A percentile compares a stretch with the other conserved stretches of the same genome.
These are phyloP conservation scores for Clarkia xantiana DNA, from an alignment of 345 rosid genomes.

Conservation along the genomic window DNA sequence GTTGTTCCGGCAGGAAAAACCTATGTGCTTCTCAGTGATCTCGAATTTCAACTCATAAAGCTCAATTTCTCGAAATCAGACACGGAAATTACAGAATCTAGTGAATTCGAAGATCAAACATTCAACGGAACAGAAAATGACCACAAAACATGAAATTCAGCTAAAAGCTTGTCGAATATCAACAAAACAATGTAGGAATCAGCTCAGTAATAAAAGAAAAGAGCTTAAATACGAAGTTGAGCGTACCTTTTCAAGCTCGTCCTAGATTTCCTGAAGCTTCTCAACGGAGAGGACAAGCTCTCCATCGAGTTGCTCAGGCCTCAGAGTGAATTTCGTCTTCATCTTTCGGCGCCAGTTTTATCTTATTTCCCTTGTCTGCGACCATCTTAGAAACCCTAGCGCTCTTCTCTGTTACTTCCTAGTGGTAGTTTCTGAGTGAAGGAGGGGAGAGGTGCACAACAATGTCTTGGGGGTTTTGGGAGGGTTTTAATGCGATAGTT, in stretches of 20 bases:
- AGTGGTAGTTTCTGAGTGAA: neutral
- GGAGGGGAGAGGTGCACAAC: slow-evolving; percentile 4
- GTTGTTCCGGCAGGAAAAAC: too few species aligned
- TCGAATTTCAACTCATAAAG: too few species aligned
- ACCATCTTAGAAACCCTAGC: slow-evolving; percentile 33
- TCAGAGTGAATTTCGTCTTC: slow-evolving; percentile 48
- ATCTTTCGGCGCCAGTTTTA: slow-evolving; percentile 37
- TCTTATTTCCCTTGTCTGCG: slow-evolving; percentile 73
- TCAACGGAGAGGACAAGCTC: slow-evolving; percentile 83
- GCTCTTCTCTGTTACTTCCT: slow-evolving; percentile 1
- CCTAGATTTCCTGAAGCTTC: slow-evolving; percentile 90
- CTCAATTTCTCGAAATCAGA: too few species aligned
- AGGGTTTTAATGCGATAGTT: slow-evolving; percentile 14
- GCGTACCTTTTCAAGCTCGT: slow-evolving; percentile 75
- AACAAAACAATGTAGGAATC: too few species aligned
- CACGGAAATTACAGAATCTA: too few species aligned
- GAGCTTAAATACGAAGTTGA: neutral
- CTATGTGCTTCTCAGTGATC: too few species aligned
- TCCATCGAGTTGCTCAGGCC: slow-evolving; percentile 49
- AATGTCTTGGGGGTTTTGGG: slow-evolving; percentile 54
- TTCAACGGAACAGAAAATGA: too few species aligned
- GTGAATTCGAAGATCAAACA: too few species aligned
- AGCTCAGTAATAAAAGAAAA: neutral
- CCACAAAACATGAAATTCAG: too few species aligned
- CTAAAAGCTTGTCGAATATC: too few species aligned